Conservation (phyloP, 495 filamentous ascomycete genomes). For the Talaromyces liani region DNA sequence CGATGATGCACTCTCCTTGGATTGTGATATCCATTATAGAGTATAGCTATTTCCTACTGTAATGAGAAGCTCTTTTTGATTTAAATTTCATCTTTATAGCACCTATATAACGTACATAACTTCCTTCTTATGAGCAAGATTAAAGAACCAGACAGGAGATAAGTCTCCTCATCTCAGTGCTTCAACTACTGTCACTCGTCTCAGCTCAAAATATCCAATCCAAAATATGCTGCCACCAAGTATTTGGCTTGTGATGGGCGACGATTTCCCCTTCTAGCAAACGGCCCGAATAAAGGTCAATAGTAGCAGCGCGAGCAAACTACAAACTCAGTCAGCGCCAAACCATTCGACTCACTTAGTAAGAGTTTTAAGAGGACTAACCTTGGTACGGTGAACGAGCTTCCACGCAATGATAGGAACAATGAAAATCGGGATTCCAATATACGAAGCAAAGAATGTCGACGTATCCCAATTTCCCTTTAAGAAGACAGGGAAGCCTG, state of each 20-base stretch:
- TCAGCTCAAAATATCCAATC: conserved; percentile 23
- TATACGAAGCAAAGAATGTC: conserved; percentile 52
- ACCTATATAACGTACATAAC: neutral
- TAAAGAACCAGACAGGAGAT: neutral
- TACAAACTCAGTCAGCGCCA: conserved; percentile 6
- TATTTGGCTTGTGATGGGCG: conserved; percentile 14
- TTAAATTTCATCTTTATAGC: neutral
- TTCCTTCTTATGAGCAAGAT: neutral
- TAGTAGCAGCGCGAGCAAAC: conserved; percentile 21
- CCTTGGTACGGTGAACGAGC: conserved; percentile 29
- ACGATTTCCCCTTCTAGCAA: conserved; percentile 29
- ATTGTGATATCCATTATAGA: too few species aligned
- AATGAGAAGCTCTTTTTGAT: too few species aligned
- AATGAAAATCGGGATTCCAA: conserved; percentile 54
- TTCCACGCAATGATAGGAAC: conserved; percentile 55
- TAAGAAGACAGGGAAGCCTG: conserved; percentile 57
- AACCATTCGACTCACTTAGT: neutral
- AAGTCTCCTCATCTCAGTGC: neutral
- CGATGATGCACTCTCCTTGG: too few species aligned
- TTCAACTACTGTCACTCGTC: neutral
- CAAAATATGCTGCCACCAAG: conserved; percentile 18
- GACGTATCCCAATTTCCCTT: conserved; percentile 31
- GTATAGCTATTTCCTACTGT: too few species aligned
- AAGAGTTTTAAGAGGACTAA: conserved; percentile 38
- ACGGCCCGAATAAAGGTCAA: conserved; percentile 31